phyloP scores from a whole-genome alignment of 345 rosid species.

The Abelmoschus esculentus region DNA sequence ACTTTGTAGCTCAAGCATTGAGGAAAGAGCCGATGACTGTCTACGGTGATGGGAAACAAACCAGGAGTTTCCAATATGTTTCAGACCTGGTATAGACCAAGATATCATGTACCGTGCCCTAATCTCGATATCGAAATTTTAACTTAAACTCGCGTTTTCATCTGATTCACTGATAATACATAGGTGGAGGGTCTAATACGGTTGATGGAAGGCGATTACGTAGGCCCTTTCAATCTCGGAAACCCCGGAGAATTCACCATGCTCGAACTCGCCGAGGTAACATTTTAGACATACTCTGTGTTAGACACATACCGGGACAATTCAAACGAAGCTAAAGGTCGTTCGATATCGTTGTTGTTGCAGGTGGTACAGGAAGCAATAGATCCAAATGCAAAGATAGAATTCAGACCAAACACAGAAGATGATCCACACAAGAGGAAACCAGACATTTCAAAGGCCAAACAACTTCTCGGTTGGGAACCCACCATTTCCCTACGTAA shows the following conservation, averaged over 20 bases:
- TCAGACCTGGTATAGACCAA: conserved; percentile 59
- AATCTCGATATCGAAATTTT: no score
- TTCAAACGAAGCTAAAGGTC: no score
- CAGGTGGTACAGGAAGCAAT: conserved; percentile 62
- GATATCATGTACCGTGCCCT: no score
- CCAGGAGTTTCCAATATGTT: conserved; percentile 96
- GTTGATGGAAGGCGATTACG: background rate
- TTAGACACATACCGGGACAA: no score
- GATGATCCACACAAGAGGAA: conserved; percentile 84
- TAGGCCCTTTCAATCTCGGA: background rate
- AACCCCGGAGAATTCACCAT: no score
- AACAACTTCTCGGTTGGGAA: conserved; percentile 64
- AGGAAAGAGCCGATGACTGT: conserved; percentile 92
- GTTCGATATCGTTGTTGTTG: background rate
- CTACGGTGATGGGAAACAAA: conserved; percentile 98
- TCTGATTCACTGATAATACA: no score
- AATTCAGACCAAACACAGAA: conserved; percentile 79
- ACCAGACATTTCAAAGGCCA: conserved; percentile 78
- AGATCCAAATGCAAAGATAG: conserved; percentile 25
- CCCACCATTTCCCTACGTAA: conserved; percentile 63
- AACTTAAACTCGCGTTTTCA: no score
- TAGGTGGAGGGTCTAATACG: background rate
- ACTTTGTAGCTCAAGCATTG: conserved; percentile 96
- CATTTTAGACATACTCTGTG: no score
- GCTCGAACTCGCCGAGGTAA: background rate